Percentiles rank a stretch among this genome's conserved stretches.
These are phyloP conservation scores for Lipomyces lipofer DNA, from an alignment of 805 yeast genomes.

Conservation along the genomic window DNA sequence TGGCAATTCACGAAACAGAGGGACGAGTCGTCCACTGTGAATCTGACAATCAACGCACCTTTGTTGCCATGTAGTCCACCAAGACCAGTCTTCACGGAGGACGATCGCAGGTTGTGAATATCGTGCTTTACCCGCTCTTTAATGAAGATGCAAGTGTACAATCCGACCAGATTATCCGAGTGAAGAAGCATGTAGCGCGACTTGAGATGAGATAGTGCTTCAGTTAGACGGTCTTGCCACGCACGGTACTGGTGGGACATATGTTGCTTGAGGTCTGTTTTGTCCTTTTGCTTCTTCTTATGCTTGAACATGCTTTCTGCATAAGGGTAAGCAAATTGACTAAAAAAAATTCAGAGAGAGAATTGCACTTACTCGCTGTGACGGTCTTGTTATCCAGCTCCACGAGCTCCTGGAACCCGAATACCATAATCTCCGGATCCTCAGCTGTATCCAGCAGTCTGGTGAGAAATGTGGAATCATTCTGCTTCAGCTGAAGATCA, in stretches of 20 bases:
- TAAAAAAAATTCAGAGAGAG: background rate
- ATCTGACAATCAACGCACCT: conserved; percentile 76
- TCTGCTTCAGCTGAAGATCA: conserved; percentile 32
- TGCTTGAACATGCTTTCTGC: conserved; percentile 54
- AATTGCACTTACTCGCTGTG: conserved; percentile 51
- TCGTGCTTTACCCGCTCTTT: conserved; percentile 53
- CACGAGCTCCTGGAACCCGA: conserved; percentile 88
- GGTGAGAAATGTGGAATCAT: conserved; percentile 30
- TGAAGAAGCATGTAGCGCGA: conserved; percentile 57
- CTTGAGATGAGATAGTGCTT: conserved; percentile 30
- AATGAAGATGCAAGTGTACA: conserved; percentile 68
- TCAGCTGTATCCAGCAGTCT: conserved; percentile 36
- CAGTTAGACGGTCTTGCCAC: conserved; percentile 38
- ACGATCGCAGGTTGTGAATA: conserved; percentile 64
- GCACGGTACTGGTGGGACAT: conserved; percentile 42
- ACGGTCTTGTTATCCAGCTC: conserved; percentile 84
- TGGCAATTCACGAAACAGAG: conserved; percentile 83
- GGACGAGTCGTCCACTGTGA: conserved; percentile 63
- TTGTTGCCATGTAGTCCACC: conserved; percentile 81
- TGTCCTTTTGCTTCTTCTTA: conserved; percentile 50
- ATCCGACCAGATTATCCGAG: conserved; percentile 84
- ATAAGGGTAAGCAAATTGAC: conserved; percentile 46
- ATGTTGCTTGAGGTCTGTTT: conserved; percentile 40
- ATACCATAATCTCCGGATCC: conserved; percentile 66
- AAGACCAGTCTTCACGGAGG: conserved; percentile 85